Evolutionary conservation across 345 rosid species (phyloP), one percentile per base, ranked within the genome.

Genomic region (Aquilaria malaccensis): DNA sequence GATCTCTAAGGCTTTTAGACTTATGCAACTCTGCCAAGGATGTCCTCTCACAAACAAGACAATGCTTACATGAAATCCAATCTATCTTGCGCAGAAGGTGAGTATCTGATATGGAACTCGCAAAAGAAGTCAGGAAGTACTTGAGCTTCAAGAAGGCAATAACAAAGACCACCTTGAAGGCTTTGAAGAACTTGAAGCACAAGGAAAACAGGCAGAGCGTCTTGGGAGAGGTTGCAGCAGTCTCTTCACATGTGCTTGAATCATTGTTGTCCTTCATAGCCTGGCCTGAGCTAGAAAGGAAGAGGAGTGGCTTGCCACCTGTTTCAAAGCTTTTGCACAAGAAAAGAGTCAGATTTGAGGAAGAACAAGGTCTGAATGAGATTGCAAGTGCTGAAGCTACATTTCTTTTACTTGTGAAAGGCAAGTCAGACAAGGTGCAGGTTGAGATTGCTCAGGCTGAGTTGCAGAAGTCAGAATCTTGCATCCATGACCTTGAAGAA

Each of bases 401-500:
- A 30, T 56, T 71, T 3, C 0, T 64, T 67, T 55, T 51, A 55
- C 51, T 3, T 45, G 9, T 11, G 3, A 59, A 50, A 50, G 22
- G 22, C 13, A 11, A 13, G 14, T 13, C 54, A 59, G 14, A 50
- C 65, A 63, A 13, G 13, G 22, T 13, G 22, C 22, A 52, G 22
- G 11, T 37, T 2, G 43, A 37, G 43, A 7, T 60, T 6, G 56
- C 61, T 37, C 62, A 64, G 13, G 65, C 65, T 0, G 65, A 64
- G 48, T 49, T 74, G 55, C 77, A 71, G 67, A 67, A 30, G 53
- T 11, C 76, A 61, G 80, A 72, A 58, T 33, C 62, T 30, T 64
- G 71, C 69, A 61, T 80, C 66, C 71, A 68, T 51, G 69, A 72
- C 64, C 68, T 74, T 55, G 74, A 76, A 69, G 72, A 68, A 31